Percentiles rank a stretch among this genome's conserved stretches.
Evolutionary conservation across 352 stramenopile genomes (phyloP).

Genomic region (Phytophthora tubulina): DNA sequence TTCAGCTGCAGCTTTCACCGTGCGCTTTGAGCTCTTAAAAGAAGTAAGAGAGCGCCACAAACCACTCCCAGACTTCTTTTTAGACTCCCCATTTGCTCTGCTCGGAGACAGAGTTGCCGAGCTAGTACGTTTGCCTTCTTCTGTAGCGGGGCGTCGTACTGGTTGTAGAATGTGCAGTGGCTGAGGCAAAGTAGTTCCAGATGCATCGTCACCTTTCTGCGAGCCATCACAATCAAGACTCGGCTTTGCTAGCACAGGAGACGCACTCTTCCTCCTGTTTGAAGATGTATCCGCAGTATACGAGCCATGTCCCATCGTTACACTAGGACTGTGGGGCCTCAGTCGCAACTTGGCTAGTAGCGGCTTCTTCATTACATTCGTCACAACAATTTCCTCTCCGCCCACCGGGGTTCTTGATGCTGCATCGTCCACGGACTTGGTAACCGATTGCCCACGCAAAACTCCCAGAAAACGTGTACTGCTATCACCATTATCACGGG

Average conservation of each 20-base stretch:
- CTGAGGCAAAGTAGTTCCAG: constrained; percentile 1
- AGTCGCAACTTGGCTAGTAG: constrained; percentile 67
- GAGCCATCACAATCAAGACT: constrained; percentile 2
- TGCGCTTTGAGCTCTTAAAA: constrained; percentile 48
- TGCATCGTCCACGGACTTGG: neutral
- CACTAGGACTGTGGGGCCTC: constrained; percentile 53
- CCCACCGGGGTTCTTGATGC: neutral
- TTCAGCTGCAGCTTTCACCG: constrained; percentile 37
- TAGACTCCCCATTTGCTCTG: constrained; percentile 24
- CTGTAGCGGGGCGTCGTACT: constrained; percentile 12
- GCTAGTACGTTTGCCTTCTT: constrained; percentile 23
- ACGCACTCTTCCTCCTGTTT: constrained; percentile 20
- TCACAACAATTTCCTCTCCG: constrained; percentile 15
- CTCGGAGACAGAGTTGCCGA: constrained; percentile 9
- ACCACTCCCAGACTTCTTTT: constrained; percentile 29
- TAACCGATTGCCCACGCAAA: constrained; percentile 19
- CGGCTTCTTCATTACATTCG: constrained; percentile 46
- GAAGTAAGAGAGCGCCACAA: constrained; percentile 56
- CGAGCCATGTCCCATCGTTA: constrained; percentile 26
- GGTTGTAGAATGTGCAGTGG: constrained; percentile 25
- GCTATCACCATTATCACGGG: neutral
- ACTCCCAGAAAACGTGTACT: constrained; percentile 20
- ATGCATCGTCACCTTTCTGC: constrained; percentile 7
- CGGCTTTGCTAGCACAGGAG: constrained; percentile 14
- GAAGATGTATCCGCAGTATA: neutral